Evolutionary conservation across 192 early-diverging fungal species (phyloP).

Genomic region (Coemansia umbellata): DNA sequence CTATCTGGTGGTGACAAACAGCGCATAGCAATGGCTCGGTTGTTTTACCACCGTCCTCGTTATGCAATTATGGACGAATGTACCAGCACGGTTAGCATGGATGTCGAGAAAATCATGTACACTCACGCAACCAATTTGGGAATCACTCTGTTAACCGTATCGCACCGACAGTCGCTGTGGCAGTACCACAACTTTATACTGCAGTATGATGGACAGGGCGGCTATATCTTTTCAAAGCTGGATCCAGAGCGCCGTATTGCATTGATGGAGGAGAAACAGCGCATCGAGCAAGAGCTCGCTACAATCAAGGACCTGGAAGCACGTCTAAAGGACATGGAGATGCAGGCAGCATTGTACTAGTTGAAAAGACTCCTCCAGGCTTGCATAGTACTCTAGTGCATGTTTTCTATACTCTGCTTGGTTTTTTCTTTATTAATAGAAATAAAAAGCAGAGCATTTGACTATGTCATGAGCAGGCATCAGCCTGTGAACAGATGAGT

Average conservation of each 20-base stretch:
- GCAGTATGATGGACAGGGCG: conserved; percentile 95
- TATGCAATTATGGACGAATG: conserved; percentile 98
- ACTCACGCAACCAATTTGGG: conserved; percentile 74
- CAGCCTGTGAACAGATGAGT: no score
- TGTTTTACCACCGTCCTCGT: conserved; percentile 94
- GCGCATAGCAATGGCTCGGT: conserved; percentile 90
- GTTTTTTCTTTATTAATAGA: not conserved
- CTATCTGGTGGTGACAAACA: conserved; percentile 97
- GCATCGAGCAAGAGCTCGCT: conserved; percentile 55
- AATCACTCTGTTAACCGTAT: conserved; percentile 91
- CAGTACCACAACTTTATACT: conserved; percentile 95
- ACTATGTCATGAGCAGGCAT: no score
- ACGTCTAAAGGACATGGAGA: conserved; percentile 31
- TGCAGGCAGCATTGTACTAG: conserved; percentile 19
- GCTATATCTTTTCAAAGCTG: conserved; percentile 88
- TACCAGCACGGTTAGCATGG: conserved; percentile 87
- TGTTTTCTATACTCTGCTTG: not conserved
- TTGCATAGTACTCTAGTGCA: no score
- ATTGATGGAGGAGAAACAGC: conserved; percentile 89
- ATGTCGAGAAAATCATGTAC: conserved; percentile 91
- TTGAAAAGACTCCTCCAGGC: no score
- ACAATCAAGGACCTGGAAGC: conserved; percentile 33
- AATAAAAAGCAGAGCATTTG: no score
- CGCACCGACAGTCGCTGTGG: conserved; percentile 93
- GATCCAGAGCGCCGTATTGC: conserved; percentile 83